These are phyloP conservation scores for Quercus mongolica DNA, from an alignment of 306 rosid species.

Conservation along the genomic window DNA sequence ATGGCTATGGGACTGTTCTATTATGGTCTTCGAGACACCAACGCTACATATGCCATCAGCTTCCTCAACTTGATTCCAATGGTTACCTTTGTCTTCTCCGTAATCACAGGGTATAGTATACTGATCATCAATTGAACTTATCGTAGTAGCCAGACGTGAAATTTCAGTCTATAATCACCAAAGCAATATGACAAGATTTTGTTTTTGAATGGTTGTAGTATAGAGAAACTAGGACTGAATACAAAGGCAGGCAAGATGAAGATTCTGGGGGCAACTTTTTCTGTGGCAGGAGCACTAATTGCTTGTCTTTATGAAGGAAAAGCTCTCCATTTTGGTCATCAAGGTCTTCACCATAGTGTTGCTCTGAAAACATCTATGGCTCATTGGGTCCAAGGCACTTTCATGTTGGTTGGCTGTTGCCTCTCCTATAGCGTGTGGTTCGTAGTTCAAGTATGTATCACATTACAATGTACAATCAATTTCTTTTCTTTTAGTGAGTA, in stretches of 20 bases:
- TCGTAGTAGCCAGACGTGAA: too few species aligned
- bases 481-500: too few species aligned
- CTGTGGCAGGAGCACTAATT: slow-evolving; percentile 57
- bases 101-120: slow-evolving; percentile 31
- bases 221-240: slow-evolving; percentile 35
- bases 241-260: slow-evolving; percentile 39
- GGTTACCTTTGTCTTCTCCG: slow-evolving; percentile 48
- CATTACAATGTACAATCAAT: too few species aligned
- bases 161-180: neutral
- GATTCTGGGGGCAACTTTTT: slow-evolving; percentile 42
- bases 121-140: too few species aligned
- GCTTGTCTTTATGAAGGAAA: slow-evolving; percentile 46
- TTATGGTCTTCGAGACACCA: slow-evolving; percentile 64
- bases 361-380: slow-evolving; percentile 6
- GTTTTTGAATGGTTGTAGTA: slow-evolving; percentile 21
- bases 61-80: slow-evolving; percentile 68
- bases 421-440: slow-evolving; percentile 50
- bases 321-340: slow-evolving; percentile 35
- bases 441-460: slow-evolving; percentile 43
- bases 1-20: slow-evolving; percentile 48
- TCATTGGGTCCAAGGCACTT: slow-evolving; percentile 50
- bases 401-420: slow-evolving; percentile 48
- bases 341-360: neutral
- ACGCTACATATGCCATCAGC: slow-evolving; percentile 62
- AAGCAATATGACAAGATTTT: neutral